Base-by-base conservation (phyloP, 495 filamentous ascomycete species). In the Ascodesmis nigricans region DNA sequence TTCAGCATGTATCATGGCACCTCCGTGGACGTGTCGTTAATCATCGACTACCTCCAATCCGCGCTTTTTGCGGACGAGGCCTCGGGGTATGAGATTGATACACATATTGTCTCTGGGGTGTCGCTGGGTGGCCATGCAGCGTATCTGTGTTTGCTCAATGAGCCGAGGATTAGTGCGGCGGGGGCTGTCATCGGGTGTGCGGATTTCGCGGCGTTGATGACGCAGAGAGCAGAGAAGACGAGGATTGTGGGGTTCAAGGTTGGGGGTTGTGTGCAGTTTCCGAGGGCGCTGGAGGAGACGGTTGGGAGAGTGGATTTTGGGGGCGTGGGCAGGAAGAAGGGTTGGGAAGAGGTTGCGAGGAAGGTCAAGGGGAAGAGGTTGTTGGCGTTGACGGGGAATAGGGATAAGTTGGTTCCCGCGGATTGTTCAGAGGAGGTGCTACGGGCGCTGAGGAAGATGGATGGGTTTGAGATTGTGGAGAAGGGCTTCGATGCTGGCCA, bases 81-180 rank as follows among this genome's bases (percentile, higher is more conserved):
- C 26, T 42, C 37, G 5, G 35, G 32, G 15, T 56, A 54, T 24
- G 44, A 36, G n/a, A 67, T 91, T 35, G 62, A 67, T 21, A 64
- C 71, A 19, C 67, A 93, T 45, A 44, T 91, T 11, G 73, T 74
- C 2, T 56, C 87, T 4, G 87, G 87, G 0, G 62, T 92, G 9
- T 83, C 76, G 3, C 61, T 95, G 0, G 87, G 87, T 5, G 87
- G 78, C 2, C 87, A 97, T 50, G 71, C 77, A 14, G 75, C 75
- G 0, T 97, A 84, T 75, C 72, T 82, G 45, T 60, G 71, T 7
- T 51, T 91, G 23, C 61, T 91, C 26, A 66, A 72, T 23, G 82
- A 92, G 16, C 68, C 75, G 19, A 63, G 82, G 35, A 63, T 95
- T 25, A 69, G 59, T 5, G 70, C 78, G 2, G 81, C 66, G 0